Base-by-base conservation (phyloP, 208 protist species). In the Trypanosoma brucei region DNA sequence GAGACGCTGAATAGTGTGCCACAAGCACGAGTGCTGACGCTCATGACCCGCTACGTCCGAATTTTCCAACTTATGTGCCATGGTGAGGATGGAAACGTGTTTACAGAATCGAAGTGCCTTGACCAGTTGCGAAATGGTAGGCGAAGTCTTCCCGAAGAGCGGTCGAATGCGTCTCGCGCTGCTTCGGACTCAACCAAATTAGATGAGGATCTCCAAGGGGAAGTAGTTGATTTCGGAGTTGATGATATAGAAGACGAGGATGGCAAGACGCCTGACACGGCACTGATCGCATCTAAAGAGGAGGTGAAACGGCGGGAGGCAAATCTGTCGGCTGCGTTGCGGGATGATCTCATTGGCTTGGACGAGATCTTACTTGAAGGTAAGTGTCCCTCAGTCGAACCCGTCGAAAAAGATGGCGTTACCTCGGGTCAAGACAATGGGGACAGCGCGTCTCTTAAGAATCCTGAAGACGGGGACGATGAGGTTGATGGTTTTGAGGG, bases 31-130 rank as follows among this genome's bases (percentile, higher is more conserved):
- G 67, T 90, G 0, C 34, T 95, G 40, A 60, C 58, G 14, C 40
- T 92, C 11, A 46, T 95, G 5, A 65, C 55, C 3, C 69, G 75
- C 3, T 90, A 91, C 58, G 44, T 70, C 2, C 70, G 76, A 30
- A 76, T 95, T 8, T 93, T 95, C 73, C 89, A 95, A 65, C 74
- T 95, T 7, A 55, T 86, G 49, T 81, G 75, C 45, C 59, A 78
- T 33, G 77, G 68, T 8, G 75, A 78, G n/a, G 83, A 91, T 53
- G 36, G 60, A 31, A 78, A 74, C 22, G 34, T 92, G 0, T 91
- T 81, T 58, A 64, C 75, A 11, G 73, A 75, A 30, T 55, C 67
- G 1, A 34, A 34, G 58, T 42, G 68, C 39, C 55, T 79, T 6
- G 50, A 54, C 0, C 6, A 54, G 9, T 8, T 34, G 50, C 6